Conservation (phyloP, 73 alveolate species). For the Paramecium caudatum region DNA sequence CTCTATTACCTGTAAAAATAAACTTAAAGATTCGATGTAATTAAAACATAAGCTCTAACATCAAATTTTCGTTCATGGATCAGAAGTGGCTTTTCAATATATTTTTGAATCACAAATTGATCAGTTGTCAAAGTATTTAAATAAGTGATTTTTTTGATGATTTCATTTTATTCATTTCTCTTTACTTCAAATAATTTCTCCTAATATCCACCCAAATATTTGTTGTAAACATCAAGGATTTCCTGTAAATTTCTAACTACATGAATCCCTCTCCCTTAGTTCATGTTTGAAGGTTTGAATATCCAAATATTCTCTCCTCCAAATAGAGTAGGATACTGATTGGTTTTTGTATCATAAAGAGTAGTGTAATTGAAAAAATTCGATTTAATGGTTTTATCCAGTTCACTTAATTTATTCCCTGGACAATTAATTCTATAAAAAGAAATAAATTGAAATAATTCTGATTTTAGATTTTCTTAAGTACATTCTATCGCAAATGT, state of each 20-base stretch:
- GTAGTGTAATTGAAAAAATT: not conserved
- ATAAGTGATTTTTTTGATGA: slow-evolving; percentile 34
- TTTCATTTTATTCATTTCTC: slow-evolving; percentile 60
- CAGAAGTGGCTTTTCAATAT: slow-evolving; percentile 83
- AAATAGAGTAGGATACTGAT: slow-evolving; percentile 76
- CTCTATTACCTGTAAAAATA: slow-evolving; percentile 1
- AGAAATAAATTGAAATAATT: not conserved
- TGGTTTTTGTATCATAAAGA: not conserved
- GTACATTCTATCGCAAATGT: slow-evolving; percentile 69
- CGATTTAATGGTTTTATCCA: slow-evolving; percentile 47
- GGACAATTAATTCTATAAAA: slow-evolving; percentile 34
- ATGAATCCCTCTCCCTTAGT: slow-evolving; percentile 89
- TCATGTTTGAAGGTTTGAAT: slow-evolving; percentile 84
- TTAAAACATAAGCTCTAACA: slow-evolving; percentile 84
- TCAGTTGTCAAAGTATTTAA: slow-evolving; percentile 48
- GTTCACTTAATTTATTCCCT: not conserved
- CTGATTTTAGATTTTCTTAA: not conserved
- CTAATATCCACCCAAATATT: slow-evolving; percentile 67
- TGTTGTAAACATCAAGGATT: slow-evolving; percentile 73
- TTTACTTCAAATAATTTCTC: slow-evolving; percentile 54
- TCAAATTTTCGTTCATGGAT: slow-evolving; percentile 84
- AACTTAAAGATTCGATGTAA: not conserved
- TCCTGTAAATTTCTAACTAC: slow-evolving; percentile 79
- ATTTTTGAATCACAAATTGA: slow-evolving; percentile 82
- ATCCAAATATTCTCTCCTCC: slow-evolving; percentile 86